phyloP scores from a whole-genome alignment of 2,329 filamentous ascomycete species.

The Colletotrichum sp. region DNA sequence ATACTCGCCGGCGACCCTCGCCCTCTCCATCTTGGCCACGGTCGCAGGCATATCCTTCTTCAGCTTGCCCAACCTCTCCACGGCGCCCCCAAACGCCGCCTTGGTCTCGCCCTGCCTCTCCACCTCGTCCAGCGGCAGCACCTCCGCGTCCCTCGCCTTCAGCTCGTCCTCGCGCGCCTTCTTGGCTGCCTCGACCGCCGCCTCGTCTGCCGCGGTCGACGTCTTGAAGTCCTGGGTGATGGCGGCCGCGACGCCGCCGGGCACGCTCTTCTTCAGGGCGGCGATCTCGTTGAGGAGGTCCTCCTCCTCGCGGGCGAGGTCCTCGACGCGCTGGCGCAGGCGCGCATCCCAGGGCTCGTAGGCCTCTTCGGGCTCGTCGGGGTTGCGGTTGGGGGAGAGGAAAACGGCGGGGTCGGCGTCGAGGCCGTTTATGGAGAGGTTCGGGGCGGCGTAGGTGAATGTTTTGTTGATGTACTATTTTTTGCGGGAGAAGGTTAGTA shows the following conservation, averaged over 20 bases:
- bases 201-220: constrained; percentile 52
- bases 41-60: constrained; percentile 67
- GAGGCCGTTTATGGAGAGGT: constrained; percentile 69
- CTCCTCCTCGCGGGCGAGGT: constrained; percentile 67
- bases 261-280: constrained; percentile 60
- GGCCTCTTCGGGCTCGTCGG: constrained; percentile 39
- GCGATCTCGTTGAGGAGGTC: constrained; percentile 69
- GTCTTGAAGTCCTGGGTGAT: constrained; percentile 47
- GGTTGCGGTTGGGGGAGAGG: constrained; percentile 30
- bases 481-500: not conserved
- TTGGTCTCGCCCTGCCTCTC: constrained; percentile 54
- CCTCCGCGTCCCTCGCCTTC: constrained; percentile 24
- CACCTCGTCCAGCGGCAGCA: constrained; percentile 38
- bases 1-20: constrained; percentile 64
- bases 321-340: constrained; percentile 63
- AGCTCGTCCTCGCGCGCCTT: constrained; percentile 23
- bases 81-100: constrained; percentile 48
- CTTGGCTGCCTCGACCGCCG: constrained; percentile 27
- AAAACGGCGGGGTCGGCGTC: constrained; percentile 47
- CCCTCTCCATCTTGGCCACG: constrained; percentile 70
- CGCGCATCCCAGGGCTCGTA: constrained; percentile 68
- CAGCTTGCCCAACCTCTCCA: constrained; percentile 56
- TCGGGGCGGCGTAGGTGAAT: constrained; percentile 62
- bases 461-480: constrained; percentile 65
- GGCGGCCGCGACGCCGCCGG: constrained; percentile 47